Evolutionary conservation across 805 yeast genomes (phyloP).

Genomic region (Barnettozyma wickerhamii): DNA sequence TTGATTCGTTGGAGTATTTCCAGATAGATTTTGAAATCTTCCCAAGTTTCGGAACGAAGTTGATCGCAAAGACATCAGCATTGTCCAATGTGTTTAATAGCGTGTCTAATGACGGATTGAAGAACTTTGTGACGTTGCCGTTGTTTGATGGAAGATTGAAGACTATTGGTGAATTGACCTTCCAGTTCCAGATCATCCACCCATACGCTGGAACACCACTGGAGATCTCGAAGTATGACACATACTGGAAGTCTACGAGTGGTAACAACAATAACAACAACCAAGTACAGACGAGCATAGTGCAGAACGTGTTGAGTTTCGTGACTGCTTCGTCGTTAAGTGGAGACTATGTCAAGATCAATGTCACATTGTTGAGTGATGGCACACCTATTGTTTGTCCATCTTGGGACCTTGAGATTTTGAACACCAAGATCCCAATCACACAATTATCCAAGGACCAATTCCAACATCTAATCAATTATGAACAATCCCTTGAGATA

Average conservation of each 20-base stretch:
- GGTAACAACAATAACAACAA: slow-evolving; percentile 28
- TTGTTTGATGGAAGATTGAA: slow-evolving; percentile 77
- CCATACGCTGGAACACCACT: slow-evolving; percentile 84
- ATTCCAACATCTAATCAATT: slow-evolving; percentile 28
- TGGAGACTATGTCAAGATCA: slow-evolving; percentile 71
- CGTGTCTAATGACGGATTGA: slow-evolving; percentile 31
- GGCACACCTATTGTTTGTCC: slow-evolving; percentile 86
- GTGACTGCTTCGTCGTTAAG: slow-evolving; percentile 89
- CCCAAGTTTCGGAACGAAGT: slow-evolving; percentile 91
- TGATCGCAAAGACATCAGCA: slow-evolving; percentile 86
- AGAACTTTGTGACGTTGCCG: slow-evolving; percentile 50
- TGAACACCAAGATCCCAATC: slow-evolving; percentile 53
- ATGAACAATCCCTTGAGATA: slow-evolving; percentile 10
- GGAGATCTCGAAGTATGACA: slow-evolving; percentile 89
- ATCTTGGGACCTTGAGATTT: slow-evolving; percentile 46
- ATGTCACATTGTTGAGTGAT: slow-evolving; percentile 71
- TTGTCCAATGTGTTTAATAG: slow-evolving; percentile 48
- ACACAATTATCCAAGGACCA: slow-evolving; percentile 44
- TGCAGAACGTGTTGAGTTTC: slow-evolving; percentile 50
- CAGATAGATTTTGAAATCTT: slow-evolving; percentile 83
- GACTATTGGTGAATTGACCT: slow-evolving; percentile 74
- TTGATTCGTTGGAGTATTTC: slow-evolving; percentile 71
- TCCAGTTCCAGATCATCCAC: slow-evolving; percentile 76
- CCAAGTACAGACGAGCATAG: slow-evolving; percentile 1
- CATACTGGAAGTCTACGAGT: slow-evolving; percentile 93